A percentile compares a stretch with the other conserved stretches of the same genome.
These are phyloP conservation scores for Paramecium pentaurelia DNA, from an alignment of 73 alveolate species.

Conservation along the genomic window DNA sequence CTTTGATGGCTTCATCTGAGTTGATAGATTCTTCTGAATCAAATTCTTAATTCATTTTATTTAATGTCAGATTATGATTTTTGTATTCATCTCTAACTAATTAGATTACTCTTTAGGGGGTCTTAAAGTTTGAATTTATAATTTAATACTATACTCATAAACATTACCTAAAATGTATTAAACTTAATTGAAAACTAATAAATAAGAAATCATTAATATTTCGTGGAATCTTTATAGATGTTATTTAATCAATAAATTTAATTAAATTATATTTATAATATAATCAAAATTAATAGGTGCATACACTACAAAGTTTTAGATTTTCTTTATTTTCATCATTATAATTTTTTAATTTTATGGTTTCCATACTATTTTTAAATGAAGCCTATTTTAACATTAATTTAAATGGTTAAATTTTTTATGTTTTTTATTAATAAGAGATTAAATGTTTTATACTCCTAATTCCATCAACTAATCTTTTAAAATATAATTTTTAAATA, in stretches of 20 bases:
- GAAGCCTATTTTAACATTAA: neutral
- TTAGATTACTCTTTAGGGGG: neutral
- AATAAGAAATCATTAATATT: neutral
- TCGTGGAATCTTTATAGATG: neutral
- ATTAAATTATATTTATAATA: too few relatives aligned
- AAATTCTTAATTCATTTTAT: neutral
- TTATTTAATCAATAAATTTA: too few relatives aligned
- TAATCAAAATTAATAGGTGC: neutral
- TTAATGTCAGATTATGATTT: neutral
- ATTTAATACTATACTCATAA: neutral
- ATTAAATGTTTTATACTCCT: neutral
- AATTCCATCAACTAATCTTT: neutral
- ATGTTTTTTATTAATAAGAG: neutral
- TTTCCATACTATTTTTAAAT: neutral
- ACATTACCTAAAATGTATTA: neutral
- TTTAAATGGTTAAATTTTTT: neutral
- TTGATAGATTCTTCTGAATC: constrained; percentile 15
- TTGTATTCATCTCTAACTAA: neutral
- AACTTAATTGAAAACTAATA: neutral
- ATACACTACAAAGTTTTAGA: neutral
- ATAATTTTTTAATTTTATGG: neutral
- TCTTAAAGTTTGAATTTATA: neutral
- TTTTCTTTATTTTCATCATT: neutral
- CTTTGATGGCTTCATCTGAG: constrained; percentile 8
- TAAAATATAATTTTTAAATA: neutral